Percentiles rank a stretch among this genome's conserved stretches.
phyloP scores from a whole-genome alignment of 768 basidiomycete species.

The Thelephora ganbajun region DNA sequence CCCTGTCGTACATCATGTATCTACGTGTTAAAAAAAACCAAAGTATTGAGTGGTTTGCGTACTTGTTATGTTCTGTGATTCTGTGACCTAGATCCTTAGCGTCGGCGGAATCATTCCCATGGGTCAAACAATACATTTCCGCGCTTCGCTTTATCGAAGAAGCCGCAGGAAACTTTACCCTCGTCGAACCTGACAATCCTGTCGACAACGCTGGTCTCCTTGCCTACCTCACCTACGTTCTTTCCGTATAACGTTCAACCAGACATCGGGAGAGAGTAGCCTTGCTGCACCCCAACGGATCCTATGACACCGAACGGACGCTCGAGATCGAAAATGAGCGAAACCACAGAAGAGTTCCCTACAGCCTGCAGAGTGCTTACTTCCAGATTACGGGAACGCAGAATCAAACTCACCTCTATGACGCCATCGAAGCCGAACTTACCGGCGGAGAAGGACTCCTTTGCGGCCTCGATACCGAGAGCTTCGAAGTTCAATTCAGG shows the following conservation, averaged over 20 bases:
- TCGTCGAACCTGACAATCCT: slow-evolving; percentile 45
- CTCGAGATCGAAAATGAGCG: slow-evolving; percentile 55
- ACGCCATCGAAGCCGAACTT: slow-evolving; percentile 49
- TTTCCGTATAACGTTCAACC: slow-evolving; percentile 52
- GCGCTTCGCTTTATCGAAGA: slow-evolving; percentile 58
- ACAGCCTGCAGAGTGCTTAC: slow-evolving; percentile 39
- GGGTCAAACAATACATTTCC: slow-evolving; percentile 73
- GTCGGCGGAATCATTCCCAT: slow-evolving; percentile 27
- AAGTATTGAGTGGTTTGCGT: too few species aligned
- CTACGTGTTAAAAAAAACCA: too few species aligned
- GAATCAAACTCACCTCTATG: slow-evolving; percentile 40
- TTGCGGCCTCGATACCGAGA: slow-evolving; percentile 36
- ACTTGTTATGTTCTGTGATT: too few species aligned
- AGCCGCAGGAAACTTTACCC: slow-evolving; percentile 42
- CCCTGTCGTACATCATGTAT: too few species aligned
- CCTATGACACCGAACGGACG: slow-evolving; percentile 62
- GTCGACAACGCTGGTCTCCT: slow-evolving; percentile 49
- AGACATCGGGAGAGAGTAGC: slow-evolving; percentile 37
- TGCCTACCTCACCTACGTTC: slow-evolving; percentile 63
- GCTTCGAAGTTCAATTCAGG: slow-evolving; percentile 36
- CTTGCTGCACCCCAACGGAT: slow-evolving; percentile 63
- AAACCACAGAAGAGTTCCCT: slow-evolving; percentile 49
- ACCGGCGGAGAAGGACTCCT: slow-evolving; percentile 39
- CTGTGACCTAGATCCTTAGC: too few species aligned
- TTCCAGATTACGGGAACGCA: too few species aligned